Base-by-base conservation (phyloP, 169 alveolate species). In the Plasmodium chabaudi region DNA sequence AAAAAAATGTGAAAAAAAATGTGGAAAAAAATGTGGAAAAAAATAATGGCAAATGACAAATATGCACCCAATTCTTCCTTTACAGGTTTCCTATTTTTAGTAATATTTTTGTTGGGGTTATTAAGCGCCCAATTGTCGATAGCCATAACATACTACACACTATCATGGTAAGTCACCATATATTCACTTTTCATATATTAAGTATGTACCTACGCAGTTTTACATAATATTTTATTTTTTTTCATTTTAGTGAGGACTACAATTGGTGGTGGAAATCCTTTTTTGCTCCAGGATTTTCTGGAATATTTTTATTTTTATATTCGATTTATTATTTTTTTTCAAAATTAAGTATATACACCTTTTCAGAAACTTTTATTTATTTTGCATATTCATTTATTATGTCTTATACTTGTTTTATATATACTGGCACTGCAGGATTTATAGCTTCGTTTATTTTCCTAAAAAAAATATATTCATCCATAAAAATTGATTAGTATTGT, bases 231-330 rank as follows among this genome's bases (percentile, higher is more conserved):
- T 23, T 9, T 12, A 2, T 13, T 17, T 25, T 6, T 21, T 19
- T 13, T 13, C n/a, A 34, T 9, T 44, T 42, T 88, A 88, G 93
- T 79, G 95, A 93, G 59, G 96, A 95, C 63, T 94, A 94, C 89
- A 87, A 93, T 60, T 95, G 97, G 96, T 95, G 97, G 97, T 95
- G 97, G 97, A 61, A 94, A 42, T 93, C 96, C 17, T 94, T 92
- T 70, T 51, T 91, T 59, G 93, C 96, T 1, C 87, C 96, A 17
- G 96, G 95, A 7, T 79, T 93, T 13, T 91, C 95, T 15, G 97
- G 96, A 15, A 57, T 92, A 42, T 94, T 94, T 70, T 90, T 95
- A 19, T 92, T 95, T 65, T 89, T 89, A 5, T 94, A 94, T 87
- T 92, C 96, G 5, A 68, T 94, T 34, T 71, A 92, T 57, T 95